phyloP scores from a whole-genome alignment of 495 filamentous ascomycete species.

The Xylaria cubensis region DNA sequence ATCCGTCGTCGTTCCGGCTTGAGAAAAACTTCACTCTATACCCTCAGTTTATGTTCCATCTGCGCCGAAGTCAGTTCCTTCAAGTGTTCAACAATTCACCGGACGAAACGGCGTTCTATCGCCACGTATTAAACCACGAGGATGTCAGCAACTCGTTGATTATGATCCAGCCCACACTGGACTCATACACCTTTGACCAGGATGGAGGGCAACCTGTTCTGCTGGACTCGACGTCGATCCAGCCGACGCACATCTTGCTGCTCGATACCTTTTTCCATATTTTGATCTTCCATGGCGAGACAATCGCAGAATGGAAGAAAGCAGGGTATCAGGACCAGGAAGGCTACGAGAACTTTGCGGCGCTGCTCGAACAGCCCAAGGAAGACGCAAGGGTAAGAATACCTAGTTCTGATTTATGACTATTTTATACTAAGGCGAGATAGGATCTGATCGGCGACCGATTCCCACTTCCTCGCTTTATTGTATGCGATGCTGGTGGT shows the following conservation, averaged over 20 bases:
- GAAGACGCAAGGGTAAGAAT: slow-evolving; percentile 89
- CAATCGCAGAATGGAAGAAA: slow-evolving; percentile 97
- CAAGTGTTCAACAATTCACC: slow-evolving; percentile 99
- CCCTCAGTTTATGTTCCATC: slow-evolving; percentile 99
- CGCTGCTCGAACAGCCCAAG: slow-evolving; percentile 91
- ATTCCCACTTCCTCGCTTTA: slow-evolving; percentile 97
- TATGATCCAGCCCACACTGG: slow-evolving; percentile 98
- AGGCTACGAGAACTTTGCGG: slow-evolving; percentile 95
- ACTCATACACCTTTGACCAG: slow-evolving; percentile 96
- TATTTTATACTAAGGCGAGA: slow-evolving; percentile 27
- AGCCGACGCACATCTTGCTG: slow-evolving; percentile 90
- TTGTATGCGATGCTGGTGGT: slow-evolving; percentile 97
- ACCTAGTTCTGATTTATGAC: slow-evolving; percentile 7
- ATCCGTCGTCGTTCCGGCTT: slow-evolving; percentile 94
- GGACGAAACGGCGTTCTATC: slow-evolving; percentile 98
- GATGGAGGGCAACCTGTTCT: slow-evolving; percentile 90
- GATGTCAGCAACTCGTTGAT: slow-evolving; percentile 96
- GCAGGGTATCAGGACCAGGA: slow-evolving; percentile 98
- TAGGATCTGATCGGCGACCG: slow-evolving; percentile 97
- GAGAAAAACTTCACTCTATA: slow-evolving; percentile 99
- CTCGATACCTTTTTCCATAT: slow-evolving; percentile 99
- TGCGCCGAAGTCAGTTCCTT: slow-evolving; percentile 94
- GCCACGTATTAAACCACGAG: slow-evolving; percentile 96
- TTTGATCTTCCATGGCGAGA: slow-evolving; percentile 98
- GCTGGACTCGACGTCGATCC: slow-evolving; percentile 94